Evolutionary conservation across 1,284 basidiomycete genomes (phyloP), one percentile per base, ranked within the genome.

Genomic region (Vanrija sp.): DNA sequence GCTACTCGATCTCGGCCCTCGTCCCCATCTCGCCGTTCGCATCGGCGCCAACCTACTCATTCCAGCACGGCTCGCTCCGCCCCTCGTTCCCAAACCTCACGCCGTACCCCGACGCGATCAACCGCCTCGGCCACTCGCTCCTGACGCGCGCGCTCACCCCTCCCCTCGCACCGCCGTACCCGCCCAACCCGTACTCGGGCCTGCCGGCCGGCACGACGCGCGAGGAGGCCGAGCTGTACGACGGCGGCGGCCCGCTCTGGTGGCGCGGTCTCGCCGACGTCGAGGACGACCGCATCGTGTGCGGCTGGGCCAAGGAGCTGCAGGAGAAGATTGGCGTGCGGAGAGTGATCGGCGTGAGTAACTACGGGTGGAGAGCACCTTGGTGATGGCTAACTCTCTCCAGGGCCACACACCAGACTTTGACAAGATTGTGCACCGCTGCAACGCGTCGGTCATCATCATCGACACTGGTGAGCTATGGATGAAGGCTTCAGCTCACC

Each of bases 361-460:
- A 10, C 4, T 0, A 37, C 3, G 39, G 12, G 19, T 16, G 18
- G 18, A 42, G 22, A 15, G 23, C 5, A 4, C 20, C 10, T 36
- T 23, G 19, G 24, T 22, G 27, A 45, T 39, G 9, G 35, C 41
- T 54, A 49, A 53, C 25, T 1, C 10, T 44, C 45, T 23, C 2
- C 51, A 71, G 69, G 93, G 93, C 0, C 93, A 97, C 72, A 97
- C 93, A 0, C 92, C 92, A 0, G 81, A 93, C 70, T 90, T 94
- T 66, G 81, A 85, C 81, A 81, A 82, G 62, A 92, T 95, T 43
- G 83, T 87, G 2, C 84, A 87, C 15, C 79, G 90, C 54, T 96
- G 92, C 69, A 80, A 83, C 44, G 90, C 89, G 12, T 89, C 87
- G 63, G 83, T 96, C 49, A 86, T 96, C 63, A 87, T 96, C 61